Base-by-base conservation (phyloP, 2,329 filamentous ascomycete species). In the Exophiala dermatitidis region DNA sequence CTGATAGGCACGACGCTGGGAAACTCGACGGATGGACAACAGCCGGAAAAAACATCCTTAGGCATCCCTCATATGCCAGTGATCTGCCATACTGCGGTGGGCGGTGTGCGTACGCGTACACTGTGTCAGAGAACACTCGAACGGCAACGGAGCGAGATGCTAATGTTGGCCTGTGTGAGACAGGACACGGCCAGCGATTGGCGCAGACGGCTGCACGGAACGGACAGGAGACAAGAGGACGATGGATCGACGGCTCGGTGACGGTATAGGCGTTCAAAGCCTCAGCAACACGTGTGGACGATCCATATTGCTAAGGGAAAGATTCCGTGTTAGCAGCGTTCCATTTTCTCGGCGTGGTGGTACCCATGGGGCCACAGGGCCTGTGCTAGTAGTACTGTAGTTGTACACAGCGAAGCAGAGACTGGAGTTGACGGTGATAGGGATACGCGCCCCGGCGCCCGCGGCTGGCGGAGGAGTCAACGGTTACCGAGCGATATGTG, bases 241-340 rank as follows among this genome's bases (percentile, higher is more conserved):
- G 31, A 50, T 41, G 40, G 52, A 54, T 54, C 52, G 52, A 54
- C 52, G 26, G 26, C 26, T 40, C 40, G 46, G 51, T 29, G 30
- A 26, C 42, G 33, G 40, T 45, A 36, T n/a, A 12, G 30, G 38
- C 38, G 12, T 3, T 30, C 36, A 12, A 38, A 28, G 38, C 28
- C 42, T 45, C 42, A 32, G 30, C 40, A 37, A 47, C 52, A 54
- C 52, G 52, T 54, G 52, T 44, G 52, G 52, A 49, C 43, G 52
- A 54, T 54, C 47, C 34, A 43, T 19, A 19, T 19, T 42, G 46
- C 26, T 40, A 46, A 6, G 28, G 28, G 33, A 31, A 19, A 42
- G 36, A 26, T 45, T 33, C 36, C 7, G 34, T 37, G 36, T 30
- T 41, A 41, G 41, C 28, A 33, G 12, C n/a, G 38, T 6, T 6